Evolutionary conservation across 2,329 filamentous ascomycete genomes (phyloP).

Genomic region (Xylaria sp.): DNA sequence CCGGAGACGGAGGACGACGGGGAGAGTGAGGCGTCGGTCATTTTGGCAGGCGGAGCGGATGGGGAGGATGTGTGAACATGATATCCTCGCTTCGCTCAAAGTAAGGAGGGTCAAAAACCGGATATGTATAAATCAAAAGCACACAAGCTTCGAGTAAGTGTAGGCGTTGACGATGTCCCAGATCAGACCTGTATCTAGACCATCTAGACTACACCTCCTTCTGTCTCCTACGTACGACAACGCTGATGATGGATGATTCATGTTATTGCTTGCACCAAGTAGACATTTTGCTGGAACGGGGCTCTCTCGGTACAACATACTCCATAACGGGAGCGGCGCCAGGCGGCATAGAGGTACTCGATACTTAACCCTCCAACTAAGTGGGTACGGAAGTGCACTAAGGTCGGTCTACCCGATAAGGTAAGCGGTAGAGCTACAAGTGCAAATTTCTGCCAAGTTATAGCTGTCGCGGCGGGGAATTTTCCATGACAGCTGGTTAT

Average conservation of each 20-base stretch:
- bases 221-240: background rate
- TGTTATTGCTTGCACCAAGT: background rate
- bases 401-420: conserved; percentile 14
- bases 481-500: background rate
- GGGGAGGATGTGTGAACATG: conserved; percentile 20
- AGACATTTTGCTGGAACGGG: background rate
- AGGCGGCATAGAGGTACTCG: no score
- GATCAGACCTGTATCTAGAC: background rate
- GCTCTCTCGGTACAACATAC: no score
- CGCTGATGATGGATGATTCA: no score
- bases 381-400: background rate
- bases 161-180: no score
- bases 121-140: no score
- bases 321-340: no score
- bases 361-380: no score
- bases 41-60: conserved; percentile 21
- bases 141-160: no score
- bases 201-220: background rate
- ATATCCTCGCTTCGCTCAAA: conserved; percentile 6
- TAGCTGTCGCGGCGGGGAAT: background rate
- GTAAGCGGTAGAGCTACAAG: conserved; percentile 13
- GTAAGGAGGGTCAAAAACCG: background rate
- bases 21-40: conserved; percentile 34
- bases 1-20: conserved; percentile 47
- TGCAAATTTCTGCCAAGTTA: background rate